Evolutionary conservation across 345 rosid species (phyloP).

Genomic region (Conringia planisiliqua): DNA sequence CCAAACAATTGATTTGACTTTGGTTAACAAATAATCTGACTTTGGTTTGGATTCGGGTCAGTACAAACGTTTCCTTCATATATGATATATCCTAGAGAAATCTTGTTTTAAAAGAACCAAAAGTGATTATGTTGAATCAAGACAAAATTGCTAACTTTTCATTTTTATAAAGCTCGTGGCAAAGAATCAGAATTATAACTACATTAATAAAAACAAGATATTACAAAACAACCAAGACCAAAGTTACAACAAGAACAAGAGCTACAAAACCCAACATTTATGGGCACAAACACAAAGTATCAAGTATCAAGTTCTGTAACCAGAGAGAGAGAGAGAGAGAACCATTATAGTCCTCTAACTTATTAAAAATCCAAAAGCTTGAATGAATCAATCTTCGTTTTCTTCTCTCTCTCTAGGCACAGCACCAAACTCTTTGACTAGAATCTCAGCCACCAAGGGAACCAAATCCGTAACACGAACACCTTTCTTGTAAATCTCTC

Average conservation of each 20-base stretch:
- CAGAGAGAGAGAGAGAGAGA: constrained; percentile 3
- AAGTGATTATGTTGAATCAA: neutral
- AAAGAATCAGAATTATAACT: constrained; percentile 20
- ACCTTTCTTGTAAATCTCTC: constrained; percentile 65
- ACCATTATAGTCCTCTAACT: constrained; percentile 5
- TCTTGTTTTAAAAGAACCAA: too few species aligned
- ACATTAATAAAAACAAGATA: constrained; percentile 14
- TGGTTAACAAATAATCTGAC: too few species aligned
- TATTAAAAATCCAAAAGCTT: constrained; percentile 4
- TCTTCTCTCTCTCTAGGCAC: constrained; percentile 85
- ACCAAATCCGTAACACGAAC: constrained; percentile 87
- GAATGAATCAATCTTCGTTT: constrained; percentile 50
- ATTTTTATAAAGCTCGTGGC: neutral
- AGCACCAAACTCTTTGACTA: constrained; percentile 77
- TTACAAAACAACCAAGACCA: constrained; percentile 20
- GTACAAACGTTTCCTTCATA: too few species aligned
- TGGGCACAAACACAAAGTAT: constrained; percentile 17
- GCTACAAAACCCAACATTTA: constrained; percentile 19
- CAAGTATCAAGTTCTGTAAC: neutral
- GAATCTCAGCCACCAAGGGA: constrained; percentile 72
- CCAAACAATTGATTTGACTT: too few species aligned
- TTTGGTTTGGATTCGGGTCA: too few species aligned
- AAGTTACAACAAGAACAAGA: constrained; percentile 4
- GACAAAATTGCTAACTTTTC: neutral
- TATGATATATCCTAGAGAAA: too few species aligned